Conservation (phyloP, 768 basidiomycete genomes). For the Sistotremastrum suecicum region DNA sequence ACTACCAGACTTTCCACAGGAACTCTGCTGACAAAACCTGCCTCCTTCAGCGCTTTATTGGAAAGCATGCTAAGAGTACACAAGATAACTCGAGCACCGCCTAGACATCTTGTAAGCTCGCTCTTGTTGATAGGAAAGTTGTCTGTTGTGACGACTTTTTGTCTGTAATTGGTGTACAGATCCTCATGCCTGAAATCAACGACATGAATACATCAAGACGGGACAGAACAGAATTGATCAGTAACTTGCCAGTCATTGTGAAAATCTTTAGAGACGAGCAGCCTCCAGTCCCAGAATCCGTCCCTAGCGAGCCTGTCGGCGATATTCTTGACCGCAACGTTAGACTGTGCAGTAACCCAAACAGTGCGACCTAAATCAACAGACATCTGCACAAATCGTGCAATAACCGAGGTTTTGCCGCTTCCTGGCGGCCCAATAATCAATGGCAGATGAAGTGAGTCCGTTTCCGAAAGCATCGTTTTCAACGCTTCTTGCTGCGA, state of each 20-base stretch:
- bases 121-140: constrained; percentile 16
- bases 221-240: neutral
- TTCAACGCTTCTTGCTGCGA: constrained; percentile 24
- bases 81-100: constrained; percentile 43
- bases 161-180: constrained; percentile 36
- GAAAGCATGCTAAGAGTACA: constrained; percentile 74
- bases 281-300: constrained; percentile 40
- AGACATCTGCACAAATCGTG: constrained; percentile 40
- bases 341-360: constrained; percentile 76
- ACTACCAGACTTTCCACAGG: constrained; percentile 20
- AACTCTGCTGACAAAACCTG: constrained; percentile 13
- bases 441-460: neutral
- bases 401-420: constrained; percentile 64
- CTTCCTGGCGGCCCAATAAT: constrained; percentile 48
- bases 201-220: constrained; percentile 5
- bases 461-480: constrained; percentile 25
- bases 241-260: constrained; percentile 43
- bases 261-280: constrained; percentile 64
- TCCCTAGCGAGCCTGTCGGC: constrained; percentile 58
- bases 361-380: constrained; percentile 27
- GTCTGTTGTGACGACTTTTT: constrained; percentile 38
- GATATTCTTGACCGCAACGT: constrained; percentile 84
- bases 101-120: constrained; percentile 18
- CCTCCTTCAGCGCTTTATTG: constrained; percentile 8
- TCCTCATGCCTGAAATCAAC: constrained; percentile 61